These are phyloP conservation scores for Stagonosporopsis tanaceti DNA, from an alignment of 2,329 filamentous ascomycete species.

Conservation along the genomic window DNA sequence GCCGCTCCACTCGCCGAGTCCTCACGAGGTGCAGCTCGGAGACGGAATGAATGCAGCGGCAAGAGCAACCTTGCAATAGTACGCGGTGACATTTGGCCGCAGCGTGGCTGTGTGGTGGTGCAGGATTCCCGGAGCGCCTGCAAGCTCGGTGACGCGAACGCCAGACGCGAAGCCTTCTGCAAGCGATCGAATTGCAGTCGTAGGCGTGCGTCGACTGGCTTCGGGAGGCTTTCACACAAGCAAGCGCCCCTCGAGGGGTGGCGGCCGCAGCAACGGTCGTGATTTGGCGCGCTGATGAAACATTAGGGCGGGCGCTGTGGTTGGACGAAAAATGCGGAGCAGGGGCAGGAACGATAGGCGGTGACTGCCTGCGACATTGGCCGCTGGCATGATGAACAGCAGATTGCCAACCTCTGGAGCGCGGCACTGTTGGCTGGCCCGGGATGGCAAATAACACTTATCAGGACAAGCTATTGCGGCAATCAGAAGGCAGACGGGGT, in stretches of 20 bases:
- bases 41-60: background rate
- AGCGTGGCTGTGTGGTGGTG: slow-evolving; percentile 4
- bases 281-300: slow-evolving; percentile 19
- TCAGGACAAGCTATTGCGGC: slow-evolving; percentile 16
- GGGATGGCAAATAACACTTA: slow-evolving; percentile 2
- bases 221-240: slow-evolving; percentile 19
- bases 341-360: slow-evolving; percentile 19
- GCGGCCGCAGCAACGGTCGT: slow-evolving; percentile 16
- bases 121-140: background rate
- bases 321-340: slow-evolving; percentile 16
- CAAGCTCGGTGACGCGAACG: slow-evolving; percentile 11
- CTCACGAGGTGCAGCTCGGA: slow-evolving; percentile 4
- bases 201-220: slow-evolving; percentile 5
- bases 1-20: slow-evolving; percentile 15
- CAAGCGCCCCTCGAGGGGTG: slow-evolving; percentile 14
- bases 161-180: slow-evolving; percentile 13
- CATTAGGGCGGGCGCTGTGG: slow-evolving; percentile 6
- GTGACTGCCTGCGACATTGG: slow-evolving; percentile 14
- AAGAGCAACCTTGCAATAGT: slow-evolving; percentile 8
- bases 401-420: slow-evolving; percentile 14
- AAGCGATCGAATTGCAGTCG: slow-evolving; percentile 17
- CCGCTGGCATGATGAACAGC: slow-evolving; percentile 8
- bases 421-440: slow-evolving; percentile 8
- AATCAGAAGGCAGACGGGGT: slow-evolving; percentile 7
- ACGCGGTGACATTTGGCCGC: background rate